Evolutionary conservation across 208 protist species (phyloP).

Genomic region (Histomonas meleagridis): DNA sequence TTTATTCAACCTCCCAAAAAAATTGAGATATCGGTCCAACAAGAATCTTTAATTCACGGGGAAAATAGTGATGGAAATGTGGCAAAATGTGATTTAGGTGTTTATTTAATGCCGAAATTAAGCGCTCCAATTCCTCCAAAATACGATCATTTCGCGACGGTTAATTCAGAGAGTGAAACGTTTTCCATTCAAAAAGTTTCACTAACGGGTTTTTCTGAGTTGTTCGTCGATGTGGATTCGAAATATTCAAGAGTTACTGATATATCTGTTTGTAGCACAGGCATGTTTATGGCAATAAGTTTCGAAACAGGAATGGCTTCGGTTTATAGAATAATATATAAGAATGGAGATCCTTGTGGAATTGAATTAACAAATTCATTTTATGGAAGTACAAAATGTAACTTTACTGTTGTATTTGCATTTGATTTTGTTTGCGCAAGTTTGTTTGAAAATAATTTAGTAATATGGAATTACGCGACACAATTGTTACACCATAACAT

Average conservation of each 20-base stretch:
- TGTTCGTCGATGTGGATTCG: too few relatives aligned
- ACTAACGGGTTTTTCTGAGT: too few relatives aligned
- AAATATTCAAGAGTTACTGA: not conserved
- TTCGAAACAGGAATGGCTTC: not conserved
- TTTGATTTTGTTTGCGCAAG: not conserved
- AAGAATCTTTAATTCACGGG: not conserved
- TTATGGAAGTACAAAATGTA: too few relatives aligned
- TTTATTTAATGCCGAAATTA: not conserved
- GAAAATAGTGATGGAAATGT: not conserved
- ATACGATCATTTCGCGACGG: not conserved
- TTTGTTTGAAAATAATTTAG: not conserved
- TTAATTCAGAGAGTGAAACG: too few relatives aligned
- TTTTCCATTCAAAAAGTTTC: too few relatives aligned
- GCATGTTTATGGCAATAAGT: not conserved
- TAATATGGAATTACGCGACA: constrained; percentile 8
- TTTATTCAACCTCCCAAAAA: not conserved
- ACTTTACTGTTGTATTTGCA: not conserved
- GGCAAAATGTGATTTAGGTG: not conserved
- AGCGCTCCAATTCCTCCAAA: not conserved
- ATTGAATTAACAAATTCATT: not conserved
- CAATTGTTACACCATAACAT: not conserved
- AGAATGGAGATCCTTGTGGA: not conserved
- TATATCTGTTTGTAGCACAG: not conserved
- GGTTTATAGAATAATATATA: not conserved
- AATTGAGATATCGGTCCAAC: not conserved